These are phyloP conservation scores for Verticillium isaacii DNA, from an alignment of 2,329 filamentous ascomycete genomes.

Conservation along the genomic window DNA sequence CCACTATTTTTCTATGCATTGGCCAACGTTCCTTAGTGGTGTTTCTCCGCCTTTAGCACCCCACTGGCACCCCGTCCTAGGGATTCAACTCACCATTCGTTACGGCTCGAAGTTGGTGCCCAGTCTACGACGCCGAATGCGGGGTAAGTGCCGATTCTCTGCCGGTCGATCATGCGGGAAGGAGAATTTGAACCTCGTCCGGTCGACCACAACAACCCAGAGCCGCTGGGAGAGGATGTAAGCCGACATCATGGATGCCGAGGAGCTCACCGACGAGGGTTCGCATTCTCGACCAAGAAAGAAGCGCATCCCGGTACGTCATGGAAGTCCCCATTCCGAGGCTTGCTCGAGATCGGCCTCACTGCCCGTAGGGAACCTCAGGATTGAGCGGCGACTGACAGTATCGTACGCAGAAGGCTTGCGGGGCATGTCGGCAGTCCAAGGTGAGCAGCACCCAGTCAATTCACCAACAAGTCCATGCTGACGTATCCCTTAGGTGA, in stretches of 20 bases:
- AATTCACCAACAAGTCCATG: too few species aligned
- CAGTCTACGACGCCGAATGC: not conserved
- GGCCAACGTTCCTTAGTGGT: too few species aligned
- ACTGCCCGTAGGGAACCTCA: too few species aligned
- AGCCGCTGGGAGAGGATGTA: not conserved
- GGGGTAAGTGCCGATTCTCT: not conserved
- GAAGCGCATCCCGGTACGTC: not conserved
- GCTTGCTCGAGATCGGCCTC: not conserved
- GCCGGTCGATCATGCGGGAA: not conserved
- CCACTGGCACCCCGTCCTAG: too few species aligned
- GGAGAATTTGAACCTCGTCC: not conserved
- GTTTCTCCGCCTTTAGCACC: too few species aligned
- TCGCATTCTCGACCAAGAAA: not conserved
- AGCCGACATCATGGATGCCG: not conserved
- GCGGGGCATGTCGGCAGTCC: constrained; percentile 18
- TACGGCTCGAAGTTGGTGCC: too few species aligned
- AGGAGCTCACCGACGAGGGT: not conserved
- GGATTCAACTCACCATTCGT: too few species aligned
- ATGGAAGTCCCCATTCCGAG: not conserved
- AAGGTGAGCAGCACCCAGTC: constrained; percentile 12
- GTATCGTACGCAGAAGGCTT: constrained; percentile 15
- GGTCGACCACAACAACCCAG: not conserved
- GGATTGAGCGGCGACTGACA: not conserved
- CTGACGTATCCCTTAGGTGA: constrained; percentile 9
- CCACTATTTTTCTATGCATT: too few species aligned